phyloP scores from a whole-genome alignment of 179 eudicot species.

The Drosera spatulata region DNA sequence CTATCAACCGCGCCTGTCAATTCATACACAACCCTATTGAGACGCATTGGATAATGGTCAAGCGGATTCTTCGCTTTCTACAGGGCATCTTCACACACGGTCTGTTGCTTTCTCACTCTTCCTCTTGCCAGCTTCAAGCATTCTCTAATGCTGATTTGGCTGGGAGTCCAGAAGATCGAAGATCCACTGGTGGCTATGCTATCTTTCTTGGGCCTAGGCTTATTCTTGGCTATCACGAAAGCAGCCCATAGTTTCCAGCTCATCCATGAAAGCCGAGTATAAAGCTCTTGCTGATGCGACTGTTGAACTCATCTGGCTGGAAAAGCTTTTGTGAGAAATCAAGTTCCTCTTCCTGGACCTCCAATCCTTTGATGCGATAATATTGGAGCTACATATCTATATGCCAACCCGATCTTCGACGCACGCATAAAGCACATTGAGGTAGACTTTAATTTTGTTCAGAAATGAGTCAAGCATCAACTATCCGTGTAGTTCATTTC shows the following conservation, averaged over 20 bases:
- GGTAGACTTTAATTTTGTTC: too few relatives aligned
- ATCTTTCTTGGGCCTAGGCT: background rate
- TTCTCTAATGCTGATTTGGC: background rate
- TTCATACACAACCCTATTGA: too few relatives aligned
- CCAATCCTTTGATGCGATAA: background rate
- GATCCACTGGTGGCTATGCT: background rate
- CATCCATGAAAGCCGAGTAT: background rate
- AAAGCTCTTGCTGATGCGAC: background rate
- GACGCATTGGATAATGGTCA: too few relatives aligned
- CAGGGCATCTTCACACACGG: too few relatives aligned
- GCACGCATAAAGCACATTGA: too few relatives aligned
- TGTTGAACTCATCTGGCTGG: background rate
- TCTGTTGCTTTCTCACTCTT: constrained; percentile 2
- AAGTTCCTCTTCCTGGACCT: background rate
- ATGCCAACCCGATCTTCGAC: background rate
- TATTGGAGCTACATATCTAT: background rate
- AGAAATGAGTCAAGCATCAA: too few relatives aligned
- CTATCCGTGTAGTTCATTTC: too few relatives aligned
- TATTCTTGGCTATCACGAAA: background rate
- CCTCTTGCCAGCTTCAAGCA: background rate
- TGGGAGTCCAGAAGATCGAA: background rate
- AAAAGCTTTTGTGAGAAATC: background rate
- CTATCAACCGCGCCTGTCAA: too few relatives aligned
- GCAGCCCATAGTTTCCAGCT: background rate
- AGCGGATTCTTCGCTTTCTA: too few relatives aligned